Conservation (phyloP, 805 yeast species). For the Monosporozyma solicola region DNA sequence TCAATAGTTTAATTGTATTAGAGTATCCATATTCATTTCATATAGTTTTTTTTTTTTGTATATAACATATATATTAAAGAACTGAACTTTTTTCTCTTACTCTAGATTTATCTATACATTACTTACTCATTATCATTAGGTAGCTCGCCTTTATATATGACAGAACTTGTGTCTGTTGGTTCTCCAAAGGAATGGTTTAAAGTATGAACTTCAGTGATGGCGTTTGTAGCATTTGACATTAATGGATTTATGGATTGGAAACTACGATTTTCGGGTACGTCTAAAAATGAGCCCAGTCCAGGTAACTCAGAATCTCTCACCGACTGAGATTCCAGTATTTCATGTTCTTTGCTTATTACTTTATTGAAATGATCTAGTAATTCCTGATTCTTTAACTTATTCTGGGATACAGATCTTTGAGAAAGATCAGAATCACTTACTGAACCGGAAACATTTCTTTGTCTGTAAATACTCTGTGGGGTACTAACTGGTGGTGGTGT, state of each 20-base stretch:
- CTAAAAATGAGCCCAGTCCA: constrained; percentile 6
- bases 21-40: constrained; percentile 1
- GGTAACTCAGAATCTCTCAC: constrained; percentile 5
- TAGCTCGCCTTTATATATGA: constrained; percentile 1
- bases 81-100: not conserved
- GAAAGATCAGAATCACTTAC: constrained; percentile 15
- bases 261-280: constrained; percentile 5
- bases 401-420: constrained; percentile 21
- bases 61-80: not conserved
- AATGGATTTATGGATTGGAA: constrained; percentile 3
- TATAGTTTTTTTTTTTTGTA: not conserved
- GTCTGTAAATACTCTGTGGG: constrained; percentile 3
- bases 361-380: constrained; percentile 25
- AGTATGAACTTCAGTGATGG: constrained; percentile 1
- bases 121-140: not conserved
- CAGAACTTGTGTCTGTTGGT: constrained; percentile 10
- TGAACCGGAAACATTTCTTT: constrained; percentile 5
- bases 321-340: not conserved
- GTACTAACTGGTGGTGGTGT: constrained; percentile 14
- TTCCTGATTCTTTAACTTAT: constrained; percentile 20
- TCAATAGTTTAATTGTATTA: constrained; percentile 10
- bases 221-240: not conserved
- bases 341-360: constrained; percentile 4
- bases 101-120: not conserved
- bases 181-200: constrained; percentile 3